phyloP scores from a whole-genome alignment of 768 basidiomycete species.

The Scleroderma citrinum region DNA sequence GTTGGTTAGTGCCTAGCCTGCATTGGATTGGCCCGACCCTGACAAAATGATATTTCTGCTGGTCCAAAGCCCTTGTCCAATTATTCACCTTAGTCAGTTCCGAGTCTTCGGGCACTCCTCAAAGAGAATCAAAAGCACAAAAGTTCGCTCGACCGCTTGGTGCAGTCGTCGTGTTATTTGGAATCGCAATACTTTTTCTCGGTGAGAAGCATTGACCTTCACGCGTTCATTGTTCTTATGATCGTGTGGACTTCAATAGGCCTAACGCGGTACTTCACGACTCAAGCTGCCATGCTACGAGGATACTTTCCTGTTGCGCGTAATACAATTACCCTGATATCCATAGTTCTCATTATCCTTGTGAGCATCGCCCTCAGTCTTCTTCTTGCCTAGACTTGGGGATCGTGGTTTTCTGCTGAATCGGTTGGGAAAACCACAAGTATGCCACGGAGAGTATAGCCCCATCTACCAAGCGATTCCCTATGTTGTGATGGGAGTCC shows the following conservation, averaged over 20 bases:
- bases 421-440: neutral
- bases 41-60: neutral
- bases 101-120: slow-evolving; percentile 5
- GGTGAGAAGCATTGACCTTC: slow-evolving; percentile 33
- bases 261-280: slow-evolving; percentile 44
- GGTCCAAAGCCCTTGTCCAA: slow-evolving; percentile 45
- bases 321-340: slow-evolving; percentile 36
- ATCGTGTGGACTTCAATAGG: slow-evolving; percentile 27
- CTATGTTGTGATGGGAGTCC: too few species aligned
- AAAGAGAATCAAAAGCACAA: slow-evolving; percentile 7
- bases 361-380: slow-evolving; percentile 41
- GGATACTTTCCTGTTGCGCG: slow-evolving; percentile 54
- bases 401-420: neutral
- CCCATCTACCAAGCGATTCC: too few species aligned
- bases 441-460: too few species aligned
- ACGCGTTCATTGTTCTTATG: neutral
- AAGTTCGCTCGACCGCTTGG: slow-evolving; percentile 47
- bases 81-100: slow-evolving; percentile 38
- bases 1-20: slow-evolving; percentile 40
- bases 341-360: slow-evolving; percentile 34
- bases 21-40: too few species aligned
- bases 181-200: slow-evolving; percentile 40
- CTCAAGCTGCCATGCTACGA: slow-evolving; percentile 44
- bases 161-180: slow-evolving; percentile 41
- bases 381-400: slow-evolving; percentile 27